Evolutionary conservation across 805 yeast species (phyloP), one percentile per base, ranked within the genome.

Genomic region (Clavispora phyllophila): DNA sequence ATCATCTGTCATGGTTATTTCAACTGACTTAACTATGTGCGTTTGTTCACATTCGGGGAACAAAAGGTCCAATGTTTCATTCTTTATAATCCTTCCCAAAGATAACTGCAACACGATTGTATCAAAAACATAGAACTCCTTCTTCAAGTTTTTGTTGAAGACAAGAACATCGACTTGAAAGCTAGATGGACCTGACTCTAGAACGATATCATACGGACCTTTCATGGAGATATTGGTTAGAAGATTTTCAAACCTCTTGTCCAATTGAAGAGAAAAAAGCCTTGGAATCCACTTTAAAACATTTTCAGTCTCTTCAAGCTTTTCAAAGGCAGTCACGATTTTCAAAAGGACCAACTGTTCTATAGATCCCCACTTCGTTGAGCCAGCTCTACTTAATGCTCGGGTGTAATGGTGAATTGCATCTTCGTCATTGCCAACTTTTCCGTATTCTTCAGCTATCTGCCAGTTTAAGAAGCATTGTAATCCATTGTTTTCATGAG

Each of bases 381-480:
- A 10, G 1, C 38, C 40, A 8, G 24, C 27, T 19, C 42, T 28
- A 2, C 43, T 15, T 8, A 50, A 32, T 23, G 51, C 45, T 14
- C 39, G 37, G 20, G 51, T 55, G 45, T 55, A 62, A 39, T 41
- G 48, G 12, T 50, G 47, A 2, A 50, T 47, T 2, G 70, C 65
- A 10, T 42, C 43, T 10, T 41, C 45, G 9, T 39, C 45, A 10
- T 55, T 47, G 1, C 35, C 39, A 1, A 37, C 3, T 5, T 22
- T 36, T 28, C 54, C 68, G 47, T 69, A 65, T 41, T 68, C 73
- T 37, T 79, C 80, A 1, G 76, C 88, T 8, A 81, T 56, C 47
- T 74, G 69, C 60, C 70, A 76, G 50, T 70, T 66, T 10, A 24
- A 35, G 3, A 45, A 37, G 6, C 14, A 18, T 19, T 12, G 17